These are phyloP conservation scores for Cetradonia linearis DNA, from an alignment of 495 filamentous ascomycete genomes.

Conservation along the genomic window DNA sequence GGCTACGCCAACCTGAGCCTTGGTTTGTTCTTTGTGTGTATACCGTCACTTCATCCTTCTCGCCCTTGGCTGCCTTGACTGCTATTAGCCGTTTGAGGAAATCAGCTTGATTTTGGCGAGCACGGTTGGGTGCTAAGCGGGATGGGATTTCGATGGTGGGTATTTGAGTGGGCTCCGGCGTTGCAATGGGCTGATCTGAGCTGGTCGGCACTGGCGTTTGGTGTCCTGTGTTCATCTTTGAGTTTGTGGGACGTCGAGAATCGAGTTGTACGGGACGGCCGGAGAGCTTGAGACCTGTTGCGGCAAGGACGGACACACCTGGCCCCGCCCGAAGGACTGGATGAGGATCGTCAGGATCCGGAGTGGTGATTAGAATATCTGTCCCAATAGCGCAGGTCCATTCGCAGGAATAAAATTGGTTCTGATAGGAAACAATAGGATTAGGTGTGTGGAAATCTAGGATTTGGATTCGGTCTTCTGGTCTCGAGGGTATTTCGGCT, in stretches of 20 bases:
- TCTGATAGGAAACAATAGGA: slow-evolving; percentile 65
- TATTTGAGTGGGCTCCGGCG: not conserved
- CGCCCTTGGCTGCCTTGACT: slow-evolving; percentile 36
- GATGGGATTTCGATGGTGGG: slow-evolving; percentile 12
- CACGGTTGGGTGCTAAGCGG: slow-evolving; percentile 1
- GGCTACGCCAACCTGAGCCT: slow-evolving; percentile 20
- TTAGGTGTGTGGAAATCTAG: slow-evolving; percentile 62
- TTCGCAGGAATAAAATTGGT: slow-evolving; percentile 59
- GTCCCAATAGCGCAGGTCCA: slow-evolving; percentile 76
- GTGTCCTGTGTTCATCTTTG: not conserved
- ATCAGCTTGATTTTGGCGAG: slow-evolving; percentile 32
- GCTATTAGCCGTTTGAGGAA: slow-evolving; percentile 38
- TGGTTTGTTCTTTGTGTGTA: slow-evolving; percentile 9
- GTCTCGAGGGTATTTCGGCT: not conserved
- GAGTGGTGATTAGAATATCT: slow-evolving; percentile 58
- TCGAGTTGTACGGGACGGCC: slow-evolving; percentile 37
- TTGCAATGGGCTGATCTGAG: not conserved
- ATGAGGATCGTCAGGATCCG: slow-evolving; percentile 31
- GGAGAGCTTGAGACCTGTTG: slow-evolving; percentile 43
- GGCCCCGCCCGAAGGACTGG: slow-evolving; percentile 32
- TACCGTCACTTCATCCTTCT: slow-evolving; percentile 34
- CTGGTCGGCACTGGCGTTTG: not conserved
- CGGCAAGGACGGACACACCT: slow-evolving; percentile 52
- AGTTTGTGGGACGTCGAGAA: not conserved
- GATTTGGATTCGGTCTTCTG: slow-evolving; percentile 54